Conservation (phyloP, 2,329 filamentous ascomycete species). For the Spiromastix sp. region DNA sequence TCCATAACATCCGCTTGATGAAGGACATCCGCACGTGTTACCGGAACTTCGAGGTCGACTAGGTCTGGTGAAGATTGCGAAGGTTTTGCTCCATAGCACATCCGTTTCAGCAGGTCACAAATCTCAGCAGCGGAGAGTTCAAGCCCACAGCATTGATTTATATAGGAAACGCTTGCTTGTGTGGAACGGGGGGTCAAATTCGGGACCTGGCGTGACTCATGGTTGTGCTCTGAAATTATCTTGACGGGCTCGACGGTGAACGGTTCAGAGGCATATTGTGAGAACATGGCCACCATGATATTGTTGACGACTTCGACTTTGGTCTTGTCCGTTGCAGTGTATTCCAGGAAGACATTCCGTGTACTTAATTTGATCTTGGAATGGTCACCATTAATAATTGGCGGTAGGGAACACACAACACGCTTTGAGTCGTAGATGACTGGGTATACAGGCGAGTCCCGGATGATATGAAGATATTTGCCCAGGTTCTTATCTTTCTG, state of each 20-base stretch:
- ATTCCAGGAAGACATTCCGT: constrained; percentile 92
- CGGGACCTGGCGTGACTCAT: constrained; percentile 69
- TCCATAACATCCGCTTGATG: constrained; percentile 99
- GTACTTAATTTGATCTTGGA: constrained; percentile 91
- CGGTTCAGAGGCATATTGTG: constrained; percentile 71
- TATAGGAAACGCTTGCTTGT: constrained; percentile 80
- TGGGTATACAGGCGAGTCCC: constrained; percentile 86
- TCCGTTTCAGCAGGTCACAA: constrained; percentile 71
- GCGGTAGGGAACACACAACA: constrained; percentile 82
- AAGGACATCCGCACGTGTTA: constrained; percentile 85
- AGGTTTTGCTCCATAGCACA: constrained; percentile 75
- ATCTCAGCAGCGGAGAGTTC: constrained; percentile 63
- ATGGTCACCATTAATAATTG: constrained; percentile 95
- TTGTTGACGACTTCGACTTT: constrained; percentile 94
- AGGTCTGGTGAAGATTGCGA: constrained; percentile 59
- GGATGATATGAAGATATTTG: constrained; percentile 86
- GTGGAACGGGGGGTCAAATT: constrained; percentile 66
- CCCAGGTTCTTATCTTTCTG: constrained; percentile 80
- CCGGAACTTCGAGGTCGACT: constrained; percentile 71
- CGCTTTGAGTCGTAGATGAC: constrained; percentile 87
- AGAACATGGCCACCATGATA: constrained; percentile 97
- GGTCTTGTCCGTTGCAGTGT: constrained; percentile 89
- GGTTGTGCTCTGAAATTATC: constrained; percentile 86
- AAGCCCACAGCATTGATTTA: constrained; percentile 86
- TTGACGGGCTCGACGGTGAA: constrained; percentile 93